A percentile compares a stretch with the other conserved stretches of the same genome.
phyloP scores from a whole-genome alignment of 768 basidiomycete species.

The Favolaschia claudopus region DNA sequence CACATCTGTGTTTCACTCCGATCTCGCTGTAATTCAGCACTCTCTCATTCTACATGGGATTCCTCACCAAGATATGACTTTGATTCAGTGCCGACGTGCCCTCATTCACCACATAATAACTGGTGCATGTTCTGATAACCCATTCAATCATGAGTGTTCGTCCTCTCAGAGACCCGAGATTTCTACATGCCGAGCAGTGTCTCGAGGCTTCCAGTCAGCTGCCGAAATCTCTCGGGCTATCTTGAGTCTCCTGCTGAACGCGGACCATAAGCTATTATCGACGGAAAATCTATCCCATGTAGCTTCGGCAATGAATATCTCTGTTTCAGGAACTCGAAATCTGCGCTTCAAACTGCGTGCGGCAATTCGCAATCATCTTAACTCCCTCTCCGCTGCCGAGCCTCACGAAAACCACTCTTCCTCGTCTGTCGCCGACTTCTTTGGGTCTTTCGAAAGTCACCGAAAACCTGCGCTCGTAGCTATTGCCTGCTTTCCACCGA shows the following conservation, averaged over 20 bases:
- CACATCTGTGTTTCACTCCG: neutral
- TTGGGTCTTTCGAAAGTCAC: conserved; percentile 5
- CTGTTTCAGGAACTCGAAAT: conserved; percentile 1
- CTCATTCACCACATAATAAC: neutral
- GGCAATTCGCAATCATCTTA: neutral
- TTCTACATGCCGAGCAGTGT: neutral
- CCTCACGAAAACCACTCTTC: neutral
- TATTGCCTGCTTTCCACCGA: conserved; percentile 1
- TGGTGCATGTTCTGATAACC: neutral
- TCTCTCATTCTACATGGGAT: neutral
- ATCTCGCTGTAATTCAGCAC: neutral
- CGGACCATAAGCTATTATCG: neutral
- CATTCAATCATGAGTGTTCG: neutral
- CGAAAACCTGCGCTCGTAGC: neutral
- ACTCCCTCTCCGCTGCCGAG: neutral
- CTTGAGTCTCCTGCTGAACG: neutral
- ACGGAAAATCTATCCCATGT: conserved; percentile 2
- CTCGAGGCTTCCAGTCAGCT: neutral
- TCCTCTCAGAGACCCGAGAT: neutral
- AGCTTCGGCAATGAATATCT: neutral
- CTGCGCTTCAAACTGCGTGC: conserved; percentile 6
- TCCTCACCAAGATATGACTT: neutral
- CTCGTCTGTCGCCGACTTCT: conserved; percentile 1
- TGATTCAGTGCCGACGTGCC: neutral
- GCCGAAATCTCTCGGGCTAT: neutral